Base-by-base conservation (phyloP, 2,329 filamentous ascomycete species). In the Aspergillus pseudoviridinutans region DNA sequence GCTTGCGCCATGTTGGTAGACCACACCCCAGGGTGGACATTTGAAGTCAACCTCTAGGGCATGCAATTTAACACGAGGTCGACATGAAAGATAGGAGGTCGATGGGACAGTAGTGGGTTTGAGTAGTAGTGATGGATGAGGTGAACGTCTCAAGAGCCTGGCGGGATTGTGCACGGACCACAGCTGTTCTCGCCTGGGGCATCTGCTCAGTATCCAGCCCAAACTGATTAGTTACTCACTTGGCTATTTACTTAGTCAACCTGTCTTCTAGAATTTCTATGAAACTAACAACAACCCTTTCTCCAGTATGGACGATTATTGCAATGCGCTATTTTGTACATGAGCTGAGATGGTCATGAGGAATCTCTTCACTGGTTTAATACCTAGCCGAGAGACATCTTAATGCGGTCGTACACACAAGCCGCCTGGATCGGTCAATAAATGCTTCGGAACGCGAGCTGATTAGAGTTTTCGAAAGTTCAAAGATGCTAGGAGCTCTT, bases 1-100 rank as follows among this genome's bases (percentile, higher is more conserved):
- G 73, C 66, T 75, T 78, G 74, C 68, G 78, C 75, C 78, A 80
- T 79, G 65, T 58, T 76, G 71, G 70, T 60, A 55, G 66, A 66
- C 61, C 67, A 70, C 72, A 65, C 69, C 71, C 68, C 66, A 65
- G 63, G 66, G 64, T 70, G 67, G 68, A 72, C 72, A 74, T 75
- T 71, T 70, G 72, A 74, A 68, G 63, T 65, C 68, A 66, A 66
- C 64, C 66, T 70, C 66, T 67, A 64, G 66, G 66, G 66, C 61
- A 67, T 63, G 64, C 56, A 62, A 55, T 47, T 61, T 59, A 53
- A 61, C 57, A 60, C 56, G 50, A 50, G 41, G 54, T 53, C 58
- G 54, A 54, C 62, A 66, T 64, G 50, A 55, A 59, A 62, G 50
- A 62, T 59, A 64, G 56, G 56, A 61, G 52, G 57, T 54, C 60